Conservation (phyloP, 441 rosid species). For the Populus hybrid region DNA sequence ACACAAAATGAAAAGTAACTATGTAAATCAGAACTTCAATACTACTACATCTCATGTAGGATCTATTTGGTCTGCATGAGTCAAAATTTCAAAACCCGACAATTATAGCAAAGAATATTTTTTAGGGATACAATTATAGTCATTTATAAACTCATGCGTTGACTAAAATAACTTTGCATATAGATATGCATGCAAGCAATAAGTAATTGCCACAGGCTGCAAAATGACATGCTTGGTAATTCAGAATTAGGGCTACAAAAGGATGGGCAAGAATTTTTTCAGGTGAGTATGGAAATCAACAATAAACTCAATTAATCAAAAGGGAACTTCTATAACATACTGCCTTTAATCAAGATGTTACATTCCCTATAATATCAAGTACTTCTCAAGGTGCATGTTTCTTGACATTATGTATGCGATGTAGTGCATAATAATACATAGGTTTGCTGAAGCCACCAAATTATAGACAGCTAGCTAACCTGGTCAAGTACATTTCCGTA, state of each 20-base stretch:
- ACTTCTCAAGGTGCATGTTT: not conserved
- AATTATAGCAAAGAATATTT: not conserved
- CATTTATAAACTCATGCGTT: not conserved
- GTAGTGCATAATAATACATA: not conserved
- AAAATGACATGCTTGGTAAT: not conserved
- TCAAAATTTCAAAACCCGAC: not conserved
- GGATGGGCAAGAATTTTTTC: not conserved
- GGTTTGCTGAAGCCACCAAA: slow-evolving; percentile 10
- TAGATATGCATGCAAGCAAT: not conserved
- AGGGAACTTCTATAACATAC: not conserved
- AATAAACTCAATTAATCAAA: not conserved
- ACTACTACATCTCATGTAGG: not conserved
- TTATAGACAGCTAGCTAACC: slow-evolving; percentile 49
- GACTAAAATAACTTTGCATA: not conserved
- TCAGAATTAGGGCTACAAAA: not conserved
- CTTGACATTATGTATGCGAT: not conserved
- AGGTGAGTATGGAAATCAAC: not conserved
- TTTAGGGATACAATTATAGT: not conserved
- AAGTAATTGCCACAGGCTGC: not conserved
- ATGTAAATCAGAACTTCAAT: not conserved
- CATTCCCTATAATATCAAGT: not conserved
- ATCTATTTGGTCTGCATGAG: not conserved
- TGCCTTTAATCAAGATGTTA: not conserved
- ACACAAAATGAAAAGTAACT: not conserved
- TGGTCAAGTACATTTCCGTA: slow-evolving; percentile 85